Conservation (phyloP, 2,329 filamentous ascomycete species). For the Aspergillus tubingensis region DNA sequence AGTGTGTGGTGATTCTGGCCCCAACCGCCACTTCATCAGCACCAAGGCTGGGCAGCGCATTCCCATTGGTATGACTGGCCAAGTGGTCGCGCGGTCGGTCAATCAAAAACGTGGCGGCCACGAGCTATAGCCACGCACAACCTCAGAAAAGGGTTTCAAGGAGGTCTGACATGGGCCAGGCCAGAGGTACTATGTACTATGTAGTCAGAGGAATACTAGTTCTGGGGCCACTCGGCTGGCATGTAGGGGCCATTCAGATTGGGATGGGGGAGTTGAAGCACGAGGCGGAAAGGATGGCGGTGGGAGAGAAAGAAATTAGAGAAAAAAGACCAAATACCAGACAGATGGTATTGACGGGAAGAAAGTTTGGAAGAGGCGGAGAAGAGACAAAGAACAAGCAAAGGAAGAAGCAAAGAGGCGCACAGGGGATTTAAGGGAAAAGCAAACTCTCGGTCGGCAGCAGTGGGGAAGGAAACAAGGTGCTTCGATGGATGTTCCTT, state of each 20-base stretch:
- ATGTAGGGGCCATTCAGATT: background rate
- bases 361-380: background rate
- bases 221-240: background rate
- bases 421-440: background rate
- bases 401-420: background rate
- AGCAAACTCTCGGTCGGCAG: background rate
- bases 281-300: background rate
- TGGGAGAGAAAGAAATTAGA: background rate
- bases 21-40: constrained; percentile 4
- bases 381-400: background rate
- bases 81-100: constrained; percentile 14
- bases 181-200: background rate
- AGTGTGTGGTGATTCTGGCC: constrained; percentile 3
- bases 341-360: background rate
- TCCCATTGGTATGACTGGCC: background rate
- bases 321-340: background rate
- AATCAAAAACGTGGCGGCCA: constrained; percentile 38
- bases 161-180: background rate
- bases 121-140: constrained; percentile 25
- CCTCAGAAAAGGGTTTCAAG: background rate
- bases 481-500: constrained; percentile 9
- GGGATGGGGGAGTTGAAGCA: background rate
- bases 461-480: background rate
- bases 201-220: background rate
- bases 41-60: background rate